These are phyloP conservation scores for Waltergamsia citrina DNA, from an alignment of 2,329 filamentous ascomycete species.

Conservation along the genomic window DNA sequence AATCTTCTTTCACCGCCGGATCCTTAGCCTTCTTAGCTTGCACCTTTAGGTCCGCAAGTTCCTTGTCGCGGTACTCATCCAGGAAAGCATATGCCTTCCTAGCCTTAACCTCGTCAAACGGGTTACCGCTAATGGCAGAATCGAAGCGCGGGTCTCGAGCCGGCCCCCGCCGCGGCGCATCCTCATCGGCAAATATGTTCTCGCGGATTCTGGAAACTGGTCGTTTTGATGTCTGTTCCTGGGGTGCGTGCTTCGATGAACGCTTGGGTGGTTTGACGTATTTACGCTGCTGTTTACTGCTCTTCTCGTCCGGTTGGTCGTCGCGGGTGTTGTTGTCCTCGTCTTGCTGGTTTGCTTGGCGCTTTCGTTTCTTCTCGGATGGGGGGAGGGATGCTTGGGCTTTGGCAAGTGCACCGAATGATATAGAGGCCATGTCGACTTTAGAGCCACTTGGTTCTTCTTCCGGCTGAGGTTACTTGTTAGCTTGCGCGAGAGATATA, in stretches of 20 bases:
- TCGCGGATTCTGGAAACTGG: constrained; percentile 75
- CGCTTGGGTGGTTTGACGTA: constrained; percentile 16
- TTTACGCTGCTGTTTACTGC: constrained; percentile 13
- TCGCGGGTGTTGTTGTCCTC: constrained; percentile 13
- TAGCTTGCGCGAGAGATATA: constrained; percentile 1
- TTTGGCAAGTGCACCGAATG: constrained; percentile 84
- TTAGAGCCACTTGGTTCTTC: constrained; percentile 20
- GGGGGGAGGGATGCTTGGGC: constrained; percentile 61
- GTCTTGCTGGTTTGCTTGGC: constrained; percentile 14
- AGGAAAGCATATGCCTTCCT: constrained; percentile 79
- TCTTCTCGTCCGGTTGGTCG: constrained; percentile 15
- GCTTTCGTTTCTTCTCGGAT: constrained; percentile 20
- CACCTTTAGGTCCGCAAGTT: constrained; percentile 65
- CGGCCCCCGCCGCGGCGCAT: constrained; percentile 24
- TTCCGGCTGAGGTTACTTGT: constrained; percentile 7
- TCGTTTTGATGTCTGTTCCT: constrained; percentile 71
- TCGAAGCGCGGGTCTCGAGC: constrained; percentile 86
- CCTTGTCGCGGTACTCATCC: constrained; percentile 73
- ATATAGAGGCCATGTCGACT: constrained; percentile 51
- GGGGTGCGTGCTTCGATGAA: constrained; percentile 80
- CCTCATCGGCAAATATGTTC: constrained; percentile 41
- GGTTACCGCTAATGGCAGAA: constrained; percentile 23
- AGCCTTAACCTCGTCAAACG: constrained; percentile 46
- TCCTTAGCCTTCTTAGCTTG: constrained; percentile 60
- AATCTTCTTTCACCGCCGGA: constrained; percentile 50